These are phyloP conservation scores for Rhodotorula diobovata DNA, from an alignment of 768 basidiomycete species.

Conservation along the genomic window DNA sequence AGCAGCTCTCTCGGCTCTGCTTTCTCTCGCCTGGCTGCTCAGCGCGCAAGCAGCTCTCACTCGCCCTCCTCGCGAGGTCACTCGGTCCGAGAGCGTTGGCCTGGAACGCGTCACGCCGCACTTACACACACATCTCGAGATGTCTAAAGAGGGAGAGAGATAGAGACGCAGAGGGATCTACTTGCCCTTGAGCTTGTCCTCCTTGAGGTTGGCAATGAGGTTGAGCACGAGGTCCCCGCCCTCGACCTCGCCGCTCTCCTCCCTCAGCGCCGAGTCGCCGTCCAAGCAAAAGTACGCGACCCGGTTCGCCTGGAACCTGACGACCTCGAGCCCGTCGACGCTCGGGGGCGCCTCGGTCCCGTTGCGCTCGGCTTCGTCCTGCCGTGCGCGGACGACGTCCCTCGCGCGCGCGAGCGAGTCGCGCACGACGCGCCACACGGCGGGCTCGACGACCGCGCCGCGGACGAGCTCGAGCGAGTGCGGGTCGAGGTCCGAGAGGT, in stretches of 20 bases:
- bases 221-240: slow-evolving; percentile 36
- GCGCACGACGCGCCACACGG: slow-evolving; percentile 80
- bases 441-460: slow-evolving; percentile 78
- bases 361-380: slow-evolving; percentile 58
- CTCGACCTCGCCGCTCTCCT: not conserved
- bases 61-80: too few relatives aligned
- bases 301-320: slow-evolving; percentile 93
- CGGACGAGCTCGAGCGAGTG: slow-evolving; percentile 73
- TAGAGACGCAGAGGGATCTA: not conserved
- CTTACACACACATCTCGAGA: too few relatives aligned
- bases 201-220: slow-evolving; percentile 35
- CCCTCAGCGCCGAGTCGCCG: slow-evolving; percentile 61
- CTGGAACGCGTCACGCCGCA: too few relatives aligned
- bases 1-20: too few relatives aligned
- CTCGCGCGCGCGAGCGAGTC: slow-evolving; percentile 62
- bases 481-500: slow-evolving; percentile 73
- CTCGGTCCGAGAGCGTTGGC: too few relatives aligned
- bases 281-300: slow-evolving; percentile 94
- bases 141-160: too few relatives aligned
- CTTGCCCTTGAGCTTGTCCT: slow-evolving; percentile 37
- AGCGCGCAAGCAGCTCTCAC: too few relatives aligned
- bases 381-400: slow-evolving; percentile 56
- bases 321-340: slow-evolving; percentile 74
- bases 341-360: slow-evolving; percentile 48
- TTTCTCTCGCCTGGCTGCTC: too few relatives aligned